Percentiles rank a stretch among this genome's conserved stretches.
phyloP scores from a whole-genome alignment of 352 stramenopile species.

The Saprolegnia diclina region DNA sequence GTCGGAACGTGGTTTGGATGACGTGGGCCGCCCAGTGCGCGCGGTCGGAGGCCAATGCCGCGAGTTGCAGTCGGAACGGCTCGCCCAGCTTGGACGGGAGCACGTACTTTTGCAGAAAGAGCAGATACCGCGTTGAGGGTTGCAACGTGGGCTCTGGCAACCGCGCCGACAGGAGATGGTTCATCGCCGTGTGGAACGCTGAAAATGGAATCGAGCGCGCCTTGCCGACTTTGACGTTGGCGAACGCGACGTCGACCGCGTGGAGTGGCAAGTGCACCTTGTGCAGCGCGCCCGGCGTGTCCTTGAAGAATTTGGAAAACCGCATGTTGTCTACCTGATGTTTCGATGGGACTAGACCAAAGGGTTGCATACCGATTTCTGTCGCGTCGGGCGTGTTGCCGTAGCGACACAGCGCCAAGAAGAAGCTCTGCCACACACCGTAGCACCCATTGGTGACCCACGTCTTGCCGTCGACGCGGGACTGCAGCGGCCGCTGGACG shows the following conservation, averaged over 20 bases:
- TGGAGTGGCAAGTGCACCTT: conserved; percentile 9
- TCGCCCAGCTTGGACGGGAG: conserved; percentile 22
- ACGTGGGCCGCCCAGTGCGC: conserved; percentile 5
- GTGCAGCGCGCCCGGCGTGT: conserved; percentile 15
- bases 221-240: conserved; percentile 18
- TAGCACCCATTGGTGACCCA: conserved; percentile 1
- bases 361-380: background rate
- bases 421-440: conserved; percentile 13
- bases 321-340: conserved; percentile 17
- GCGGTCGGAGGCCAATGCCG: background rate
- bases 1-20: conserved; percentile 9
- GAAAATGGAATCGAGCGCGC: conserved; percentile 9
- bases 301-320: conserved; percentile 18
- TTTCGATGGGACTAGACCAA: background rate
- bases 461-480: background rate
- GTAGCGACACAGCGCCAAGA: conserved; percentile 11
- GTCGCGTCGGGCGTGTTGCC: conserved; percentile 11
- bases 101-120: conserved; percentile 14
- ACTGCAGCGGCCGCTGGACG: background rate
- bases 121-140: background rate
- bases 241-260: conserved; percentile 13
- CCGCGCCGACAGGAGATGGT: background rate
- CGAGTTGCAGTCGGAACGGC: conserved; percentile 5
- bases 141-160: background rate
- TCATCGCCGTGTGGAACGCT: conserved; percentile 18